Evolutionary conservation across 345 rosid species (phyloP), one percentile per base, ranked within the genome.

Genomic region (Euclidium syriacum): DNA sequence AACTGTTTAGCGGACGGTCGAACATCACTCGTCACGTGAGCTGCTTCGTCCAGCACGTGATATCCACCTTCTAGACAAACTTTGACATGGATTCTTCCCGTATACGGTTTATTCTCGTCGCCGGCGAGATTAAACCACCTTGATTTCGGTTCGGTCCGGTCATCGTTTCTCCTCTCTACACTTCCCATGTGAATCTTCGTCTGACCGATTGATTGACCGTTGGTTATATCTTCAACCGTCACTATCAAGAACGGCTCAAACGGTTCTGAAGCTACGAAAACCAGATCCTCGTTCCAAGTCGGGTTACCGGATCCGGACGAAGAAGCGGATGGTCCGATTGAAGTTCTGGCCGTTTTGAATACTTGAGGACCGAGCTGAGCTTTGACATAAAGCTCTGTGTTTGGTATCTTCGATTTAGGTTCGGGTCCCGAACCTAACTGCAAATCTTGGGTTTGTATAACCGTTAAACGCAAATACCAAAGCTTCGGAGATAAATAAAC

Each of bases 391-490:
- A 91, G 81, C 67, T 86, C 98, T 57, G 63, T 51, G 38, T 67
- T 50, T 15, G 77, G 81, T 56, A 65, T 67, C 77, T 81, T 77
- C 65, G 63, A 71, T 78, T 88, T 85, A 77, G 94, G 75, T 61
- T 85, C 89, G 74, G 84, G 7, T 4, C 46, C 83, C 79, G 73
- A 73, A 77, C 68, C 83, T 61, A 80, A 73, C 76, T 88, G 96
- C 73, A 91, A 76, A 74, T 91, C 98, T 59, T 91, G 98, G 74
- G 95, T 86, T 73, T 86, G 96, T 85, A 88, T 88, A 35, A 88
- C 96, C 95, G 96, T 91, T 84, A 91, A 56, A 62, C 95, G 79
- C 85, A 91, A 70, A 75, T 88, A 91, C 98, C 98, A 91, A 20
- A 91, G 90, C 79, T 84, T 91, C 4, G 98, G 96, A 15, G 98